These are phyloP conservation scores for Lentinula edodes DNA, from an alignment of 768 basidiomycete genomes.

Conservation along the genomic window DNA sequence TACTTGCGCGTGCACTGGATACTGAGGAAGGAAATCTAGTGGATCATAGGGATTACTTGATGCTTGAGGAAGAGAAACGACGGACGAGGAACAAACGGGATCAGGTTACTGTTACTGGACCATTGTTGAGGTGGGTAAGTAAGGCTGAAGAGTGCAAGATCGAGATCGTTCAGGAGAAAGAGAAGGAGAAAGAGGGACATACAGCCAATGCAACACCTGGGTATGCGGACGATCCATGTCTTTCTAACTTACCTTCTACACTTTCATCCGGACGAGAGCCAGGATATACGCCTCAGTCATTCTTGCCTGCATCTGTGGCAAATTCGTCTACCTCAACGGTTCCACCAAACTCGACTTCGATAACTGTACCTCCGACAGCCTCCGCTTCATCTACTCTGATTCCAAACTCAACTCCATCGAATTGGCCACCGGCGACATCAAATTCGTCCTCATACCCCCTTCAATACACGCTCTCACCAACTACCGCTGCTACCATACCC, in stretches of 20 bases:
- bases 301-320: background rate
- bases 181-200: slow-evolving; percentile 33
- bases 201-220: slow-evolving; percentile 26
- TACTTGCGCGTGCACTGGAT: slow-evolving; percentile 78
- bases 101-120: slow-evolving; percentile 57
- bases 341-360: background rate
- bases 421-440: background rate
- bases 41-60: slow-evolving; percentile 75
- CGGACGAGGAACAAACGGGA: slow-evolving; percentile 54
- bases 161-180: slow-evolving; percentile 18
- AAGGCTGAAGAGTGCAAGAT: slow-evolving; percentile 53
- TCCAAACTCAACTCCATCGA: background rate
- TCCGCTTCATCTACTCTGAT: background rate
- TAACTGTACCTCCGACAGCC: background rate
- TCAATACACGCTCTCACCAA: background rate
- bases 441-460: slow-evolving; percentile 3
- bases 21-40: slow-evolving; percentile 82
- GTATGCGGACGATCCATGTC: background rate
- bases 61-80: slow-evolving; percentile 77
- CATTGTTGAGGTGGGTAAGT: slow-evolving; percentile 69
- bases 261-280: background rate
- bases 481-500: background rate
- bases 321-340: background rate
- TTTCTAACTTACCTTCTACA: background rate
- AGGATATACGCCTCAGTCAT: background rate